A percentile compares a stretch with the other conserved stretches of the same genome.
These are phyloP conservation scores for Phytophthora ohioensis DNA, from an alignment of 352 stramenopile genomes.

Conservation along the genomic window DNA sequence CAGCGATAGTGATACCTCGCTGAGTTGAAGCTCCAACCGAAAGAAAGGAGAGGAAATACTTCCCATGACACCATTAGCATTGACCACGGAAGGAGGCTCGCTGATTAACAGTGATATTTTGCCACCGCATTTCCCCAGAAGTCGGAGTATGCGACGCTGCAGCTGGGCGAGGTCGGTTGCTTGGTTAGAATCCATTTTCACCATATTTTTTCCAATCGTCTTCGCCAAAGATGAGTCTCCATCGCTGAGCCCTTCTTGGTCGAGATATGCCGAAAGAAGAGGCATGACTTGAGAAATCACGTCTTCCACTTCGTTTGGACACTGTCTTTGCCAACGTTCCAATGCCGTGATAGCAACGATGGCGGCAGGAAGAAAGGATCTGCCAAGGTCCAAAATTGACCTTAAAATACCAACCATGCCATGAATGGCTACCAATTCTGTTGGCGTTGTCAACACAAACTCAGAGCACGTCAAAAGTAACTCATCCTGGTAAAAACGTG, in stretches of 20 bases:
- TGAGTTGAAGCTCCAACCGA: slow-evolving; percentile 55
- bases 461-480: slow-evolving; percentile 66
- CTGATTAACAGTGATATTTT: slow-evolving; percentile 60
- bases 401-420: slow-evolving; percentile 47
- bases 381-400: slow-evolving; percentile 66
- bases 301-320: slow-evolving; percentile 37
- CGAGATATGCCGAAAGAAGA: slow-evolving; percentile 60
- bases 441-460: slow-evolving; percentile 68
- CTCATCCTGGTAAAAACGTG: slow-evolving; percentile 83
- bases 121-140: slow-evolving; percentile 67
- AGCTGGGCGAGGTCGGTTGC: slow-evolving; percentile 53
- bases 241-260: slow-evolving; percentile 42
- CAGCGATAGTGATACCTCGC: slow-evolving; percentile 49
- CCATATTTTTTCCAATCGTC: neutral
- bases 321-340: slow-evolving; percentile 60
- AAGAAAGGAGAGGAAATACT: slow-evolving; percentile 44
- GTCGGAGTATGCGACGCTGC: slow-evolving; percentile 65
- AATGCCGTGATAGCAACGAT: slow-evolving; percentile 63
- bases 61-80: slow-evolving; percentile 21
- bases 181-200: slow-evolving; percentile 19
- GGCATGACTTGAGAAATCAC: slow-evolving; percentile 57
- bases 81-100: slow-evolving; percentile 24
- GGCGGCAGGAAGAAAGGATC: slow-evolving; percentile 68
- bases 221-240: slow-evolving; percentile 17
- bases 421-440: slow-evolving; percentile 44